These are phyloP conservation scores for Colletotrichum karsti DNA, from an alignment of 2,329 filamentous ascomycete species.

Conservation along the genomic window DNA sequence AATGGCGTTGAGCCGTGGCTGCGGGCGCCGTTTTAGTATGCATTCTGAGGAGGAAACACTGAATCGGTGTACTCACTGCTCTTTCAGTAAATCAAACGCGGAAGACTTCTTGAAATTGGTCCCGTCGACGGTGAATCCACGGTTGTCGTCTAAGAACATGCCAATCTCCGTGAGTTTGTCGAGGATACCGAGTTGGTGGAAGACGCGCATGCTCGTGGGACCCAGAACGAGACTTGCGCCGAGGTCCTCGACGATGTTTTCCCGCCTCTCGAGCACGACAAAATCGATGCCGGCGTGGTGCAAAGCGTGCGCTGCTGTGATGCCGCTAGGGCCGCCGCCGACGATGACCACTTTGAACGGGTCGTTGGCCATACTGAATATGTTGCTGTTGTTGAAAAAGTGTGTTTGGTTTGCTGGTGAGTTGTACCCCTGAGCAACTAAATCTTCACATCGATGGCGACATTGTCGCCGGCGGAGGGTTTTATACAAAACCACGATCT, in stretches of 20 bases:
- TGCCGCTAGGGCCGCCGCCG: slow-evolving; percentile 39
- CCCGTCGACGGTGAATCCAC: neutral
- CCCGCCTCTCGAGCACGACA: slow-evolving; percentile 40
- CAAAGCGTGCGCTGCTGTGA: slow-evolving; percentile 40
- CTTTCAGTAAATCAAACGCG: neutral
- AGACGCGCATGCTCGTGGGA: slow-evolving; percentile 35
- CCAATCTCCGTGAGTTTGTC: slow-evolving; percentile 14
- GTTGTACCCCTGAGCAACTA: neutral
- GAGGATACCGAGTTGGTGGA: slow-evolving; percentile 41
- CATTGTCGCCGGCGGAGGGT: slow-evolving; percentile 7
- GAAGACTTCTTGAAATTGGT: neutral
- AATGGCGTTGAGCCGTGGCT: slow-evolving; percentile 37
- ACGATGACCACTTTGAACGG: slow-evolving; percentile 40
- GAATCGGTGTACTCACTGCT: neutral
- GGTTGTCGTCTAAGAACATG: neutral
- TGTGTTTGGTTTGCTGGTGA: neutral
- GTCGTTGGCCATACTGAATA: slow-evolving; percentile 35
- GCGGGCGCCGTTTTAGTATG: neutral
- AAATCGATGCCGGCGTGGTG: slow-evolving; percentile 43
- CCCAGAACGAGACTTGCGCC: slow-evolving; percentile 39
- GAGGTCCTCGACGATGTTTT: slow-evolving; percentile 33
- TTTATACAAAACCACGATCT: neutral
- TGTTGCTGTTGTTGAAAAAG: neutral
- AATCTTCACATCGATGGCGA: neutral
- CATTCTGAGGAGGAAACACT: neutral